Evolutionary conservation across 257 asterid genomes (phyloP).

Genomic region (Nicotiana otophora): DNA sequence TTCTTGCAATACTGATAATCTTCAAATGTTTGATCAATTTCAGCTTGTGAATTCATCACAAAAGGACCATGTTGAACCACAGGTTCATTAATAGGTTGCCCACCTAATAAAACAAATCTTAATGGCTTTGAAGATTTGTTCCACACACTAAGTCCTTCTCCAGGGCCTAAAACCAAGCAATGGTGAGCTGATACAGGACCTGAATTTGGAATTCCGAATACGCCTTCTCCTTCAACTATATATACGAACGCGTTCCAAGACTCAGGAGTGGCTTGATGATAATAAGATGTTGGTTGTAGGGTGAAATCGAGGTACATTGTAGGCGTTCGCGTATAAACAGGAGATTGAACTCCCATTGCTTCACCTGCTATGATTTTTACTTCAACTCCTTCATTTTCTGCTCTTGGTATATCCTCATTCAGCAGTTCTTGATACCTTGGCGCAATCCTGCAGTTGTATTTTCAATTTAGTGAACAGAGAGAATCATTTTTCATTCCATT

Average conservation of each 20-base stretch:
- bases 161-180: constrained; percentile 69
- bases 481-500: not conserved
- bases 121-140: constrained; percentile 48
- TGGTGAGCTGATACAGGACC: constrained; percentile 53
- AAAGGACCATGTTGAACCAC: constrained; percentile 90
- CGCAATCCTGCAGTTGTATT: constrained; percentile 54
- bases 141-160: constrained; percentile 86
- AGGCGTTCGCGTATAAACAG: constrained; percentile 75
- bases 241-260: constrained; percentile 81
- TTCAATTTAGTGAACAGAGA: not conserved
- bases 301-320: constrained; percentile 88
- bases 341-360: constrained; percentile 83
- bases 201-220: constrained; percentile 43
- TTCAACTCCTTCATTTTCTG: constrained; percentile 62
- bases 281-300: constrained; percentile 42
- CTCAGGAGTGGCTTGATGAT: constrained; percentile 63
- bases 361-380: constrained; percentile 88
- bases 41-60: constrained; percentile 92
- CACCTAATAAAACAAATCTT: constrained; percentile 69
- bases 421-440: constrained; percentile 83
- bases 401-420: constrained; percentile 52
- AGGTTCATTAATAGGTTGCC: constrained; percentile 81
- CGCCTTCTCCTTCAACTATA: constrained; percentile 73
- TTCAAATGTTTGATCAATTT: constrained; percentile 66
- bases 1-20: constrained; percentile 69